Evolutionary conservation across 2,329 filamentous ascomycete species (phyloP).

Genomic region (Penicillium occitanis): DNA sequence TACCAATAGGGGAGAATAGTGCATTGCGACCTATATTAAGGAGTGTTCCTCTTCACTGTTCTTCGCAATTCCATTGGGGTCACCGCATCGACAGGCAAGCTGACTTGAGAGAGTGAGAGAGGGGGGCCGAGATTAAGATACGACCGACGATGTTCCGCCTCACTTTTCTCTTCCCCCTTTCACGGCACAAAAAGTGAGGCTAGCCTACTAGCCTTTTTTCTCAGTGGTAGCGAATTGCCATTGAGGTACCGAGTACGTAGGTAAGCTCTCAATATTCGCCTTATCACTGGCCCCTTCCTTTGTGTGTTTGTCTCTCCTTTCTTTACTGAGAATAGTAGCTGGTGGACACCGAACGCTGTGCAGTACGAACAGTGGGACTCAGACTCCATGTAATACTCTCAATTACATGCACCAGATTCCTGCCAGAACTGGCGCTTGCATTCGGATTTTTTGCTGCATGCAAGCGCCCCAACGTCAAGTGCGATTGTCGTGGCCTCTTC

Average conservation of each 20-base stretch:
- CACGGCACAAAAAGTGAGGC: constrained; percentile 21
- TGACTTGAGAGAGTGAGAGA: not conserved
- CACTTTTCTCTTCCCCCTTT: constrained; percentile 16
- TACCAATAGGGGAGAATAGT: constrained; percentile 4
- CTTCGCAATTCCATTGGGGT: constrained; percentile 8
- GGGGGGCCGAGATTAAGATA: constrained; percentile 18
- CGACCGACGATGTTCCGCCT: constrained; percentile 19
- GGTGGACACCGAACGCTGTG: constrained; percentile 3
- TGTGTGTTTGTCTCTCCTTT: constrained; percentile 2
- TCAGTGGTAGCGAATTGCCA: constrained; percentile 11
- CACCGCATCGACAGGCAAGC: constrained; percentile 11
- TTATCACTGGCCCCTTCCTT: not conserved
- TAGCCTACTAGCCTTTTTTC: constrained; percentile 13
- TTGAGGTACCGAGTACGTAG: constrained; percentile 7
- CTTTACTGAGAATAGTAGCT: not conserved
- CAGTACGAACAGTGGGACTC: constrained; percentile 14
- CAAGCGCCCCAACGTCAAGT: constrained; percentile 16
- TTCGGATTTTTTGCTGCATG: constrained; percentile 13
- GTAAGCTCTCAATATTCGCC: constrained; percentile 3
- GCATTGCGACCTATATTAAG: not conserved
- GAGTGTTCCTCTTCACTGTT: not conserved
- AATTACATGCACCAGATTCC: constrained; percentile 6
- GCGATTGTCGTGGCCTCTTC: constrained; percentile 15
- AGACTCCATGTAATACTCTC: constrained; percentile 11
- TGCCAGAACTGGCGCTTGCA: not conserved